Evolutionary conservation across 306 rosid genomes (phyloP).

Genomic region (Prunus davidiana): DNA sequence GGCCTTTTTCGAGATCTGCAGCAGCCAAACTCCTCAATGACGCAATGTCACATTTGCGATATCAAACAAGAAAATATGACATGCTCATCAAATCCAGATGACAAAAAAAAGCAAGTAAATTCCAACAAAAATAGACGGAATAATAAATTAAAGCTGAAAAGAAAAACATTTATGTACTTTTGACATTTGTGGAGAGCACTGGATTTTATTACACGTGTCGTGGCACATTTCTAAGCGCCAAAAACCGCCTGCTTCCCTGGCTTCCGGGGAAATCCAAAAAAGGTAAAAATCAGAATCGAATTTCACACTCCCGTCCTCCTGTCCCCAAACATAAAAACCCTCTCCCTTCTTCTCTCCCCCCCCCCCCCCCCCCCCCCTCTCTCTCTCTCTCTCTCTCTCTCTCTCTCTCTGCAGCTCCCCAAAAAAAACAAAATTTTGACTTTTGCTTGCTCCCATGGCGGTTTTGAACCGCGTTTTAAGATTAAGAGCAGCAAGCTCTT

Average conservation of each 20-base stretch:
- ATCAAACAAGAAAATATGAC: too few relatives aligned
- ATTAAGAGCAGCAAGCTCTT: not conserved
- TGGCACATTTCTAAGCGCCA: not conserved
- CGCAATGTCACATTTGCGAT: not conserved
- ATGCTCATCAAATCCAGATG: too few relatives aligned
- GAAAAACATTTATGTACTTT: not conserved
- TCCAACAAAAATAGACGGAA: not conserved
- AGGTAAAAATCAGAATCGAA: too few relatives aligned
- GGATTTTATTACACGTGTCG: not conserved
- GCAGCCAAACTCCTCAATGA: not conserved
- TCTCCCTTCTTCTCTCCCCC: too few relatives aligned
- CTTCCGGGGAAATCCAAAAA: not conserved
- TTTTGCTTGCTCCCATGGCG: constrained; percentile 17
- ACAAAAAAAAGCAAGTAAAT: too few relatives aligned
- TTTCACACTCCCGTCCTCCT: not conserved
- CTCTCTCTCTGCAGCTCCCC: not conserved
- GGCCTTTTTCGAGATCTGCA: not conserved
- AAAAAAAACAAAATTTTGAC: not conserved
- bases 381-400: not conserved
- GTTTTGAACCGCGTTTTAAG: constrained; percentile 23
- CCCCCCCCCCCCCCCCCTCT: not conserved
- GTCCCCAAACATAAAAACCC: not conserved
- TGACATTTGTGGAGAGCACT: not conserved
- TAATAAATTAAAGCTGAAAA: too few relatives aligned
- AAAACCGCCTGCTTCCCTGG: not conserved